phyloP scores from a whole-genome alignment of 2,329 filamentous ascomycete species.

The Aspergillus sp. region DNA sequence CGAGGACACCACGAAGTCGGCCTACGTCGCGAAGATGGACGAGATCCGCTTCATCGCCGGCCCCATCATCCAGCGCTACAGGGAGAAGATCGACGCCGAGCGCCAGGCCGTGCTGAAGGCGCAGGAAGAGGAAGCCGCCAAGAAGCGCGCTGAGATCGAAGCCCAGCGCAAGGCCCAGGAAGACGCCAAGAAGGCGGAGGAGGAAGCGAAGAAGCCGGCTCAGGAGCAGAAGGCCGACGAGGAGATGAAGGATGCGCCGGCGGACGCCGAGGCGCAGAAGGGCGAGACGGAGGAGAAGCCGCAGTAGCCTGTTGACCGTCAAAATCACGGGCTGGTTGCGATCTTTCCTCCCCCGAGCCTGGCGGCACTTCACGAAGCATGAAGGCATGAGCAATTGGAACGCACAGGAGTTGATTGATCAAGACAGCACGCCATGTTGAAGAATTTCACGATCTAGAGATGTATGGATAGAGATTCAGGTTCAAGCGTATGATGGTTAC shows the following conservation, averaged over 20 bases:
- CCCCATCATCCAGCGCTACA: conserved; percentile 86
- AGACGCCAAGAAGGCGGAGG: conserved; percentile 46
- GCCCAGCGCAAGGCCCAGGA: conserved; percentile 71
- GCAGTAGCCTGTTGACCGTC: conserved; percentile 26
- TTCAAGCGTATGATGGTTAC: conserved; percentile 3
- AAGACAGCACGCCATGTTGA: neutral
- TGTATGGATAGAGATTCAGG: neutral
- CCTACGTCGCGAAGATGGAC: conserved; percentile 91
- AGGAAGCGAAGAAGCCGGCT: conserved; percentile 35
- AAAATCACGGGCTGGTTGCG: no score
- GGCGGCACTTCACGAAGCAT: neutral
- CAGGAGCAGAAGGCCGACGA: no score
- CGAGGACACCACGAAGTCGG: conserved; percentile 84
- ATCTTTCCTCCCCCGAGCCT: conserved; percentile 3
- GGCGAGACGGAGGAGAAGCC: conserved; percentile 30
- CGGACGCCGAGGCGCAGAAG: conserved; percentile 26
- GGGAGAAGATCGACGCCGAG: conserved; percentile 86
- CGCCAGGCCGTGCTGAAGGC: conserved; percentile 59
- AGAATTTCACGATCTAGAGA: neutral
- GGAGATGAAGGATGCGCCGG: conserved; percentile 54
- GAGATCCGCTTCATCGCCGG: conserved; percentile 87
- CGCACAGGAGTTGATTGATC: conserved; percentile 1
- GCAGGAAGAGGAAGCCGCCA: conserved; percentile 57
- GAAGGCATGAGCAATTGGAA: neutral
- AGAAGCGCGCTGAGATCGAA: conserved; percentile 57